Conservation (phyloP, 2,329 filamentous ascomycete genomes). For the Pseudocercospora ulei region DNA sequence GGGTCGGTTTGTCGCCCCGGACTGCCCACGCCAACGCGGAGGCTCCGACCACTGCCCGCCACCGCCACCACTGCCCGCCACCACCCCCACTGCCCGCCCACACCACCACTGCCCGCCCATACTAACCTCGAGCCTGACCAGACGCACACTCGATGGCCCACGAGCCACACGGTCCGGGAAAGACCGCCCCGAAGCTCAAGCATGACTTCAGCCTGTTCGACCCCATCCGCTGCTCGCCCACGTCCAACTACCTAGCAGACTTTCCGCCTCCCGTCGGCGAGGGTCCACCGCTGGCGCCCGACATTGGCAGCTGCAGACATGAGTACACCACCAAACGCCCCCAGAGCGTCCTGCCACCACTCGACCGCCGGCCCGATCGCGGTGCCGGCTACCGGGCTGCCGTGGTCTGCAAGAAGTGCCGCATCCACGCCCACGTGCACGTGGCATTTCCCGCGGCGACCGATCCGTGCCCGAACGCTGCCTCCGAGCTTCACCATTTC, state of each 20-base stretch:
- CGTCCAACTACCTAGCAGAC: constrained; percentile 45
- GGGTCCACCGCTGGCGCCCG: constrained; percentile 30
- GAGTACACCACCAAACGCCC: constrained; percentile 48
- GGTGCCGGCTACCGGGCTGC: constrained; percentile 48
- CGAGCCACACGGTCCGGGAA: constrained; percentile 33
- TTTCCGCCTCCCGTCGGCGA: constrained; percentile 47
- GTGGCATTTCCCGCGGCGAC: constrained; percentile 42
- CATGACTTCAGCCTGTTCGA: constrained; percentile 47
- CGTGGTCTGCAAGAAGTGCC: constrained; percentile 53
- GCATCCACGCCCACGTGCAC: constrained; percentile 51
- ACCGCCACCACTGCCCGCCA: too few species aligned
- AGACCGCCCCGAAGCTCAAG: constrained; percentile 44
- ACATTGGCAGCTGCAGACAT: constrained; percentile 49
- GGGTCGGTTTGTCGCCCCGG: too few species aligned
- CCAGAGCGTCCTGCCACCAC: constrained; percentile 44
- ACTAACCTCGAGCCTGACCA: too few species aligned
- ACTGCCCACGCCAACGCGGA: too few species aligned
- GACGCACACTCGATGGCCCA: constrained; percentile 16
- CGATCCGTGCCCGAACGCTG: constrained; percentile 41
- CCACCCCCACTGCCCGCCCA: too few species aligned
- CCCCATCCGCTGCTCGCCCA: constrained; percentile 38
- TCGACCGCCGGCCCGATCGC: constrained; percentile 36
- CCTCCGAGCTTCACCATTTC: constrained; percentile 55
- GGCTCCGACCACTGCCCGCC: too few species aligned
- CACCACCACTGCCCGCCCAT: too few species aligned